Evolutionary conservation across 2,329 filamentous ascomycete genomes (phyloP).

Genomic region (Didymella keratinophila): DNA sequence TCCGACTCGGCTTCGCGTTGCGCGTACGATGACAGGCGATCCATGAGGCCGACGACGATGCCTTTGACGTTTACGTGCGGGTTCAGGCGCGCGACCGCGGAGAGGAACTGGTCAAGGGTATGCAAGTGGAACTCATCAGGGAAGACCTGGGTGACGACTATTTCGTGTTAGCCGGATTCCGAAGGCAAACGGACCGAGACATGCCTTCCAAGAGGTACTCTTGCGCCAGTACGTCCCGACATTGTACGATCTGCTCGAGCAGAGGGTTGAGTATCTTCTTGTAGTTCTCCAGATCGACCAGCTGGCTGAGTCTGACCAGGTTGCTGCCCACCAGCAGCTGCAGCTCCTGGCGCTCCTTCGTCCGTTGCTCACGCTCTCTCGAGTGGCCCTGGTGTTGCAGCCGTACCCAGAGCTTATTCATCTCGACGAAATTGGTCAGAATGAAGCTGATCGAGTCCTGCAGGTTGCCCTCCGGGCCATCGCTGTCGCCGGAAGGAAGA

Average conservation of each 20-base stretch:
- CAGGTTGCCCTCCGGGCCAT: constrained; percentile 93
- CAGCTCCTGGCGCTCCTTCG: constrained; percentile 92
- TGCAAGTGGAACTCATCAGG: constrained; percentile 98
- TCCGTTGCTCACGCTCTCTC: constrained; percentile 89
- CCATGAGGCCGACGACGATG: constrained; percentile 98
- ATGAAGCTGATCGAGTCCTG: constrained; percentile 99
- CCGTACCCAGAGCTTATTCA: constrained; percentile 99
- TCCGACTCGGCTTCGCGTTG: constrained; percentile 81
- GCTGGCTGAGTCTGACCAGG: constrained; percentile 89
- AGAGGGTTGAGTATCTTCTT: constrained; percentile 90
- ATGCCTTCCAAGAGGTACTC: constrained; percentile 89
- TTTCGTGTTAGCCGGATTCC: constrained; percentile 33
- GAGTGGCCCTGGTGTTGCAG: constrained; percentile 98
- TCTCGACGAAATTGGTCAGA: constrained; percentile 98
- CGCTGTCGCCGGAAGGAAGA: constrained; percentile 80
- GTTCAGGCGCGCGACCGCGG: constrained; percentile 89
- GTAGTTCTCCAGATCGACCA: constrained; percentile 94
- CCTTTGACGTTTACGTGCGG: constrained; percentile 97
- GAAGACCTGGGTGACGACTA: constrained; percentile 97
- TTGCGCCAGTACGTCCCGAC: constrained; percentile 93
- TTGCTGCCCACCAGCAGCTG: constrained; percentile 97
- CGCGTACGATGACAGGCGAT: constrained; percentile 93
- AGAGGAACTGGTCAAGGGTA: constrained; percentile 93
- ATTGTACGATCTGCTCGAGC: constrained; percentile 96
- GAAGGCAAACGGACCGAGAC: not conserved